Evolutionary conservation across 2,329 filamentous ascomycete species (phyloP).

Genomic region (Byssochlamys sp.): DNA sequence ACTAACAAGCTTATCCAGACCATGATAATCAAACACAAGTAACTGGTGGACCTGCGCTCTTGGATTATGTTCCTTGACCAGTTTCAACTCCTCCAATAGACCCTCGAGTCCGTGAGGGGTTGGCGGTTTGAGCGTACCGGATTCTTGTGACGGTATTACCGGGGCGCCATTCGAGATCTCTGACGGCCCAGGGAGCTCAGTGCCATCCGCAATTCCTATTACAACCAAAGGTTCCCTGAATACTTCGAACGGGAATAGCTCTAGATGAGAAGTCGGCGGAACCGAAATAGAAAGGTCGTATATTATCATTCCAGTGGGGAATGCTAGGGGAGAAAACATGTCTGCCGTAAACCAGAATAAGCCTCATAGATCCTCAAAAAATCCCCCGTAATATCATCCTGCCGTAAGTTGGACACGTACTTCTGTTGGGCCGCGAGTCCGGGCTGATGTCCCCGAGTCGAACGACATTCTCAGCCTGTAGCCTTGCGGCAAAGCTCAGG

Average conservation of each 20-base stretch:
- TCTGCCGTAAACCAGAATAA: slow-evolving; percentile 44
- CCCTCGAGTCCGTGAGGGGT: slow-evolving; percentile 27
- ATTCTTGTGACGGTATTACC: slow-evolving; percentile 5
- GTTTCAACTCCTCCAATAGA: slow-evolving; percentile 55
- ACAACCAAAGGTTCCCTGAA: slow-evolving; percentile 76
- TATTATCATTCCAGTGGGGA: slow-evolving; percentile 73
- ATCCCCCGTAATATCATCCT: neutral
- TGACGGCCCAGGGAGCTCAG: slow-evolving; percentile 45
- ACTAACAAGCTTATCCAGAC: slow-evolving; percentile 45
- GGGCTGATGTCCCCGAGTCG: slow-evolving; percentile 77
- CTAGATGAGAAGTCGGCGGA: slow-evolving; percentile 67
- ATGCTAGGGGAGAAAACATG: slow-evolving; percentile 86
- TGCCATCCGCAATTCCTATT: slow-evolving; percentile 74
- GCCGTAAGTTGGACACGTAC: slow-evolving; percentile 42
- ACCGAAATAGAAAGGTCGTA: slow-evolving; percentile 78
- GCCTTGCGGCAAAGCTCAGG: slow-evolving; percentile 62
- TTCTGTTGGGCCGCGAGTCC: slow-evolving; percentile 74
- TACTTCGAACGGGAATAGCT: slow-evolving; percentile 78
- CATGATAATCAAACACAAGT: slow-evolving; percentile 66
- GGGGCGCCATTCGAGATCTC: slow-evolving; percentile 3
- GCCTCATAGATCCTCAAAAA: neutral
- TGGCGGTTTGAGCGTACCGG: slow-evolving; percentile 23
- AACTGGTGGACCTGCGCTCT: slow-evolving; percentile 69
- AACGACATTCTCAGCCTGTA: slow-evolving; percentile 71
- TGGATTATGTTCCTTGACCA: slow-evolving; percentile 61